Evolutionary conservation across 192 early-diverging fungal genomes (phyloP).

Genomic region (Cetraspora pellucida): DNA sequence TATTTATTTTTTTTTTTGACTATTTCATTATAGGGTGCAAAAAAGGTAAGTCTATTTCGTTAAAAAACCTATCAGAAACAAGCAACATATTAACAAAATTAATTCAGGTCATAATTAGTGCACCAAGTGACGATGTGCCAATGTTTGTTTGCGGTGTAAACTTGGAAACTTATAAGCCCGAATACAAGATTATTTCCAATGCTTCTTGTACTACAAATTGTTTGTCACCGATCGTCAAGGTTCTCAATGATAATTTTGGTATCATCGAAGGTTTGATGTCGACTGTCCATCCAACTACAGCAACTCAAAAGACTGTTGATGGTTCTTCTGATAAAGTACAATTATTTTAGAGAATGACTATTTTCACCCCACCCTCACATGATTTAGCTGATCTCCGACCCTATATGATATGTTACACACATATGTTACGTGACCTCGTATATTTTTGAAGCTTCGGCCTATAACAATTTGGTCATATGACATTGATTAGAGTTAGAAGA

Average conservation of each 20-base stretch:
- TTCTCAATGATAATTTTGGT: conserved; percentile 94
- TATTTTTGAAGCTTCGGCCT: too few relatives aligned
- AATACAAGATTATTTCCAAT: conserved; percentile 89
- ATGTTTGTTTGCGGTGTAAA: conserved; percentile 99
- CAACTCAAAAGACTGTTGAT: conserved; percentile 99
- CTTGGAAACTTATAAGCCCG: conserved; percentile 87
- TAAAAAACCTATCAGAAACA: background rate
- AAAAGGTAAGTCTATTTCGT: background rate
- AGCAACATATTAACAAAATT: background rate
- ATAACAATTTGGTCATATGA: too few relatives aligned
- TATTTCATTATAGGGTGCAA: background rate
- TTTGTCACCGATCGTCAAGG: conserved; percentile 95
- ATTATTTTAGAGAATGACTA: too few relatives aligned
- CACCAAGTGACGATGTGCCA: conserved; percentile 93
- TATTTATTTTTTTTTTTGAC: too few relatives aligned
- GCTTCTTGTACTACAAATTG: conserved; percentile 99
- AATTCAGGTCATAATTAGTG: conserved; percentile 95
- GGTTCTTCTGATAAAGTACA: conserved; percentile 82
- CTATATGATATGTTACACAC: too few relatives aligned
- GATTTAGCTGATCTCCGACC: too few relatives aligned
- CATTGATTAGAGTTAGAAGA: too few relatives aligned
- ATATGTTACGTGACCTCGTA: too few relatives aligned
- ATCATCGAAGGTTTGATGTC: conserved; percentile 98
- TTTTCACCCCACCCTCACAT: too few relatives aligned
- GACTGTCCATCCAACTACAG: conserved; percentile 96